phyloP scores from a whole-genome alignment of 106 monocot species.

The Dendrobium officinale region DNA sequence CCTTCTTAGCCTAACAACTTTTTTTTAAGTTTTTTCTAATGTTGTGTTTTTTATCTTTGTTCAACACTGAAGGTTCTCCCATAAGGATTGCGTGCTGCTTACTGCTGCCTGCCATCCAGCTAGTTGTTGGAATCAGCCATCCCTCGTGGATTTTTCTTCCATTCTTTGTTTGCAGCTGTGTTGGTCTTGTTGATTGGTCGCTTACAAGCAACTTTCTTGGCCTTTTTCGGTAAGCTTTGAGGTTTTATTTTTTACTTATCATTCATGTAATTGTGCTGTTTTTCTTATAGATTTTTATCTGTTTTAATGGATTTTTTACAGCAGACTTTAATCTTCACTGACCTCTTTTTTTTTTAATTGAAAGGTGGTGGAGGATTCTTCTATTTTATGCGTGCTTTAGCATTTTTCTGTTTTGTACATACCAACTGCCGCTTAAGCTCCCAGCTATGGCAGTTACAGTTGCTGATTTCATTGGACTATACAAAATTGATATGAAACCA shows the following conservation, averaged over 20 bases:
- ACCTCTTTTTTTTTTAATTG: conserved; percentile 3
- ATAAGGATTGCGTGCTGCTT: conserved; percentile 72
- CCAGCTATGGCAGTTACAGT: conserved; percentile 38
- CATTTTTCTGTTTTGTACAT: conserved; percentile 76
- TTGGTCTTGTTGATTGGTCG: conserved; percentile 97
- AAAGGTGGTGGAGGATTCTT: conserved; percentile 89
- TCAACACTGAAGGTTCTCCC: conserved; percentile 49
- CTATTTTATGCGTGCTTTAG: conserved; percentile 67
- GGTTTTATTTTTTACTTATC: not conserved
- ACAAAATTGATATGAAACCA: conserved; percentile 51
- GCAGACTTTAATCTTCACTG: not conserved
- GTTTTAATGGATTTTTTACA: not conserved
- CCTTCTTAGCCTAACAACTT: not conserved
- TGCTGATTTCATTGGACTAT: conserved; percentile 84
- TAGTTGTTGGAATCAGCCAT: conserved; percentile 85
- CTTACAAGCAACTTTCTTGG: conserved; percentile 90
- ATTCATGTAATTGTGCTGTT: conserved; percentile 1
- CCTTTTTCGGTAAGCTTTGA: conserved; percentile 65
- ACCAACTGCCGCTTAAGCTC: conserved; percentile 72
- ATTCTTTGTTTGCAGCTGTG: conserved; percentile 88
- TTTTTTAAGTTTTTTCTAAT: not conserved
- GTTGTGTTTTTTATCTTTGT: not conserved
- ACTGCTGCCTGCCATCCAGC: conserved; percentile 70
- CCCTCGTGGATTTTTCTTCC: conserved; percentile 92
- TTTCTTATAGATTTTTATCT: not conserved